Evolutionary conservation across 2,329 filamentous ascomycete genomes (phyloP).

Genomic region (Aspergillus glaucus): DNA sequence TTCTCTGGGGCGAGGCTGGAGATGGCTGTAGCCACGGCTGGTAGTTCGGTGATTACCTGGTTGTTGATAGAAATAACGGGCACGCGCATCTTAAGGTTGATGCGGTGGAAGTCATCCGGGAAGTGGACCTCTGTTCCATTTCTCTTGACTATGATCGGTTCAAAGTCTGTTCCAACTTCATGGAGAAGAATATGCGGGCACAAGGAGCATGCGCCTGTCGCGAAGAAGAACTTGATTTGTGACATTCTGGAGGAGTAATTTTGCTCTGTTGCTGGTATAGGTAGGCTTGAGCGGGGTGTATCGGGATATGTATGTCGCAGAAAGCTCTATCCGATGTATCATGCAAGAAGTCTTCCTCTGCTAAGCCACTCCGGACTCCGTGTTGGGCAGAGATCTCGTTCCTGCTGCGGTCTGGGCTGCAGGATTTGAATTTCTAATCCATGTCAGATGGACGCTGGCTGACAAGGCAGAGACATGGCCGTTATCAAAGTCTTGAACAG

Average conservation of each 20-base stretch:
- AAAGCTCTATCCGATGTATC: too few species aligned
- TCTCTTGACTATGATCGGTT: conserved; percentile 8
- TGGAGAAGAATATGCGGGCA: conserved; percentile 26
- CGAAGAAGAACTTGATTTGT: conserved; percentile 20
- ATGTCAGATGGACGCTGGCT: too few species aligned
- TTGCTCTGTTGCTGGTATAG: too few species aligned
- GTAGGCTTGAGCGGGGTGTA: too few species aligned
- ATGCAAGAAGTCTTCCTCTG: too few species aligned
- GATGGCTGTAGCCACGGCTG: conserved; percentile 27
- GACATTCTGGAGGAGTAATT: conserved; percentile 6
- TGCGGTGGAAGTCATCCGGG: conserved; percentile 11
- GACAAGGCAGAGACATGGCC: too few species aligned
- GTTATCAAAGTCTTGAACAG: too few species aligned
- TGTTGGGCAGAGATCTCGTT: too few species aligned
- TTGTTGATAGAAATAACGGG: conserved; percentile 23
- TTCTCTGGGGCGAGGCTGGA: conserved; percentile 22
- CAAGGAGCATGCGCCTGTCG: conserved; percentile 26
- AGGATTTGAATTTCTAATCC: too few species aligned
- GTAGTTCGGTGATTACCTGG: conserved; percentile 27
- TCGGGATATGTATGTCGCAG: too few species aligned
- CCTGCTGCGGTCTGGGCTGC: too few species aligned
- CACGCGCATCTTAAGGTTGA: conserved; percentile 30
- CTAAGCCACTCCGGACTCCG: too few species aligned
- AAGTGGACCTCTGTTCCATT: conserved; percentile 1
- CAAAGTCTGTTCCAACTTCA: conserved; percentile 15